phyloP scores from a whole-genome alignment of 495 filamentous ascomycete species.

The Neurospora sublineolata region DNA sequence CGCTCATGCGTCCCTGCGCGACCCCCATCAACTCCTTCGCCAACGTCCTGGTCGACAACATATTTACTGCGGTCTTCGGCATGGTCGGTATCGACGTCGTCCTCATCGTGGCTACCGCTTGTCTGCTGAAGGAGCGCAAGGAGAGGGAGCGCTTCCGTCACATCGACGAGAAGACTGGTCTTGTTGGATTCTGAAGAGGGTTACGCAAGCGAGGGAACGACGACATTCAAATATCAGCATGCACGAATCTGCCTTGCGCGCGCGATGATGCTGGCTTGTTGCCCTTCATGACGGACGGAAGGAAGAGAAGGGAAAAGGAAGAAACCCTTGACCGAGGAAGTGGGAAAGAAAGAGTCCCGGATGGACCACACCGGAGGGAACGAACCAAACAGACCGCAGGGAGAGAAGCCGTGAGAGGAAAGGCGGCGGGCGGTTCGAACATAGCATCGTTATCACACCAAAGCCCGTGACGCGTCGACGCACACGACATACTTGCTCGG shows the following conservation, averaged over 20 bases:
- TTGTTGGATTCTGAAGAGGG: constrained; percentile 24
- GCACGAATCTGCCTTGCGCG: not conserved
- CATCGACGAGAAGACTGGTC: constrained; percentile 61
- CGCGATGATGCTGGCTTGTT: not conserved
- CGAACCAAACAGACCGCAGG: not conserved
- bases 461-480: not conserved
- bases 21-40: constrained; percentile 49
- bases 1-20: constrained; percentile 54
- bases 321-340: not conserved
- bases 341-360: not conserved
- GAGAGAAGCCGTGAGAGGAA: not conserved
- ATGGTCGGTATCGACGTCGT: constrained; percentile 57
- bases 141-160: constrained; percentile 57
- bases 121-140: constrained; percentile 60
- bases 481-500: not conserved
- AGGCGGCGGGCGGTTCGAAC: not conserved
- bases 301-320: not conserved
- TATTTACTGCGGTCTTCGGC: constrained; percentile 67
- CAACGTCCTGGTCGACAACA: constrained; percentile 54
- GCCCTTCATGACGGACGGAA: not conserved
- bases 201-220: not conserved
- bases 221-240: not conserved
- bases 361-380: not conserved
- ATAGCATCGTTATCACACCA: not conserved
- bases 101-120: constrained; percentile 52